Evolutionary conservation across 768 basidiomycete species (phyloP), one percentile per base, ranked within the genome.

Genomic region (Clitopilus passeckerianus): DNA sequence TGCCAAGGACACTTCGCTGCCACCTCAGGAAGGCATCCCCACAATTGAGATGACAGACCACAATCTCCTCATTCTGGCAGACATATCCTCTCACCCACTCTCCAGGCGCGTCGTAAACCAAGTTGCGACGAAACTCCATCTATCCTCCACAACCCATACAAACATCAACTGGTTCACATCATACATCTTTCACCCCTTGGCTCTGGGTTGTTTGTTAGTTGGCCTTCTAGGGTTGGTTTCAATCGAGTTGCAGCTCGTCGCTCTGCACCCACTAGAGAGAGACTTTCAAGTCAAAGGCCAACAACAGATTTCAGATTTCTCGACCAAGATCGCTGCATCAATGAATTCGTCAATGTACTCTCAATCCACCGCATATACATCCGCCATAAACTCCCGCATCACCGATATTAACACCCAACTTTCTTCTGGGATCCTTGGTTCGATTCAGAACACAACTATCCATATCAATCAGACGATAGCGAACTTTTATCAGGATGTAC

Each of bases 121-220:
- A 20, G 60, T 93, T 6, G 76, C 84, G 6, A 59, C 72, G 5
- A 69, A 73, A 54, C 67, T 93, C 33, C 81, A 72, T 44, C 74
- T 93, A 60, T 79, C 80, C 7, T 81, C 86, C 6, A 73, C 79
- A 35, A 80, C 89, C 60, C 83, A 91, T 65, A 82, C 80, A 23
- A 82, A 91, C 65, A 72, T 92, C 16, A 85, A 86, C 60, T 99
- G 94, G 93, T 93, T 96, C 73, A 78, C 91, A 67, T 83, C 90
- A 66, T 97, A 97, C 74, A 78, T 99, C 60, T 92, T 94, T 71
- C 91, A 98, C 68, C 86, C 93, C 1, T 91, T 93, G 1, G 95
- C 93, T 0, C 81, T 96, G 50, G 89, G 92, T 0, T 91, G 95
- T 68, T 86, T 99, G 70, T 83, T 95, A 61, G 91, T 98, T 65